A percentile compares a stretch with the other conserved stretches of the same genome.
Evolutionary conservation across 257 asterid species (phyloP).

Genomic region (Scutellaria baicalensis): DNA sequence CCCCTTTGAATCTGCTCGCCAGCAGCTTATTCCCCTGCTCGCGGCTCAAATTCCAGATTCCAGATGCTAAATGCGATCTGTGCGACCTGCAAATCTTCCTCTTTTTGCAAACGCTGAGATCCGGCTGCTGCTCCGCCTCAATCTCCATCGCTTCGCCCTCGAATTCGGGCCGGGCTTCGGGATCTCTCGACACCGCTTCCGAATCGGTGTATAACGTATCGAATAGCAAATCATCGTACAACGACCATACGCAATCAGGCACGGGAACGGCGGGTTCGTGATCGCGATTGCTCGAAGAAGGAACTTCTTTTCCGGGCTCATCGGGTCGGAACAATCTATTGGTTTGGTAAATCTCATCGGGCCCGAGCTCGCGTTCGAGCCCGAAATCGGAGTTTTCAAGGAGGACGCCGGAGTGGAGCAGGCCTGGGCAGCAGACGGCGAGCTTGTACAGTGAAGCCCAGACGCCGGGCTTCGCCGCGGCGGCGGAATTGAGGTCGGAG

Average conservation of each 20-base stretch:
- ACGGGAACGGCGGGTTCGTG: slow-evolving; percentile 16
- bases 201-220: slow-evolving; percentile 64
- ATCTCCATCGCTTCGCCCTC: slow-evolving; percentile 12
- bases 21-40: slow-evolving; percentile 83
- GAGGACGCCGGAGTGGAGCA: slow-evolving; percentile 76
- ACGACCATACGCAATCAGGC: slow-evolving; percentile 64
- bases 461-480: slow-evolving; percentile 31
- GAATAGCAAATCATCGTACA: slow-evolving; percentile 69
- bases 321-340: slow-evolving; percentile 5
- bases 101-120: slow-evolving; percentile 22
- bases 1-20: slow-evolving; percentile 76
- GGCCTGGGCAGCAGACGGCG: slow-evolving; percentile 86
- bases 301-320: slow-evolving; percentile 3
- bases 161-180: slow-evolving; percentile 18
- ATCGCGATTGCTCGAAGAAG: slow-evolving; percentile 29
- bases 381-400: slow-evolving; percentile 90
- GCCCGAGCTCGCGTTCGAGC: slow-evolving; percentile 82
- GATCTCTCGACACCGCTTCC: slow-evolving; percentile 27
- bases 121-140: slow-evolving; percentile 15
- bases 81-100: slow-evolving; percentile 38
- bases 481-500: slow-evolving; percentile 49
- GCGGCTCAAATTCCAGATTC: slow-evolving; percentile 73
- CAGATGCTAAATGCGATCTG: slow-evolving; percentile 63
- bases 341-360: slow-evolving; percentile 39
- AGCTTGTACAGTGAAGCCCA: slow-evolving; percentile 91